Evolutionary conservation across 2,329 filamentous ascomycete species (phyloP).

Genomic region (Helicocarpus griseus): DNA sequence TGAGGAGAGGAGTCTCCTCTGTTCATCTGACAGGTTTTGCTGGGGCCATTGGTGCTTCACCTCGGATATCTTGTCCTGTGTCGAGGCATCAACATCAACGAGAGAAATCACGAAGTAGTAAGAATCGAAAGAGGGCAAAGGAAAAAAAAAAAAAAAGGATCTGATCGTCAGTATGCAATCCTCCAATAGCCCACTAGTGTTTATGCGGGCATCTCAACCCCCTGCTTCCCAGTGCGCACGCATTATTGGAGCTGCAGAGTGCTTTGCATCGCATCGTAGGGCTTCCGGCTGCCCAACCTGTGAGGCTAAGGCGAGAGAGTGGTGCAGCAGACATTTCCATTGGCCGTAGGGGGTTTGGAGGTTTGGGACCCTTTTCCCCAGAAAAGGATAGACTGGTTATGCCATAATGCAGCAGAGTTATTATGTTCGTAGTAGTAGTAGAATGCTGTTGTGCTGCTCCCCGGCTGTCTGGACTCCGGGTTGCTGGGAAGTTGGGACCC

Average conservation of each 20-base stretch:
- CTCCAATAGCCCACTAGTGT: not conserved
- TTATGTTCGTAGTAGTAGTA: too few relatives aligned
- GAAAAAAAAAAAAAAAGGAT: not conserved
- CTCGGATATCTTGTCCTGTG: not conserved
- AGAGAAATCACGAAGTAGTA: too few relatives aligned
- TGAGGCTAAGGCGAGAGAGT: conserved; percentile 27
- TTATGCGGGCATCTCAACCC: not conserved
- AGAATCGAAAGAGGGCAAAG: too few relatives aligned
- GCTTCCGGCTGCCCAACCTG: conserved; percentile 24
- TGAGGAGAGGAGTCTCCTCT: not conserved
- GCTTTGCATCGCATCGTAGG: conserved; percentile 24
- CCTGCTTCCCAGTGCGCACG: not conserved
- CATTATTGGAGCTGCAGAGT: not conserved
- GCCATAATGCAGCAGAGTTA: too few relatives aligned
- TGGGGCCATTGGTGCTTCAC: not conserved
- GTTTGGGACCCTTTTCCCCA: conserved; percentile 2
- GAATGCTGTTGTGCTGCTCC: not conserved
- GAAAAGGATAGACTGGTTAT: not conserved
- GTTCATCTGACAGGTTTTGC: not conserved
- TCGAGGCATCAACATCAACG: not conserved
- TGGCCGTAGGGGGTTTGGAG: too few relatives aligned
- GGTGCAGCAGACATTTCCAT: conserved; percentile 12
- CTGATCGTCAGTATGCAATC: not conserved
- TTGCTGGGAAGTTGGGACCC: not conserved
- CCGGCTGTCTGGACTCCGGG: not conserved